Evolutionary conservation across 1,284 basidiomycete genomes (phyloP).

Genomic region (Singerocomus inundabilis): DNA sequence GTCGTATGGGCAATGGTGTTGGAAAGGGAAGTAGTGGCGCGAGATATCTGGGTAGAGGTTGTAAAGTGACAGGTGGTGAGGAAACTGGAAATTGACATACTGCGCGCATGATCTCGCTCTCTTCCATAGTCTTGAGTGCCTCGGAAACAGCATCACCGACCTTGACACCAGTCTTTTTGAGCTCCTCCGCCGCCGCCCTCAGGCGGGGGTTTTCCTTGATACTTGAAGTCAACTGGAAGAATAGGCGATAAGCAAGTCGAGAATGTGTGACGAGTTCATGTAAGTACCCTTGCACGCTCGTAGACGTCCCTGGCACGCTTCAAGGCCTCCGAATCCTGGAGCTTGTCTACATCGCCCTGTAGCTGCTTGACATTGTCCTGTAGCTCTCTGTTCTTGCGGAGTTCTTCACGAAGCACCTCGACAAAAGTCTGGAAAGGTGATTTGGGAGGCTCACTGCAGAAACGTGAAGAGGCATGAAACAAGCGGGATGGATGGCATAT

Average conservation of each 20-base stretch:
- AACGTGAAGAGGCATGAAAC: constrained; percentile 70
- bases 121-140: constrained; percentile 89
- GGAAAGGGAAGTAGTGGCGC: constrained; percentile 77
- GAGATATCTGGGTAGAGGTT: constrained; percentile 56
- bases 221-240: constrained; percentile 76
- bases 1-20: constrained; percentile 80
- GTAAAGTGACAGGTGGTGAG: background rate
- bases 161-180: constrained; percentile 86
- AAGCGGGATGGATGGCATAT: constrained; percentile 37
- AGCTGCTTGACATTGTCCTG: constrained; percentile 97
- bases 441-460: constrained; percentile 69
- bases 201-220: constrained; percentile 96
- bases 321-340: constrained; percentile 98
- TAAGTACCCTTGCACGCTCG: constrained; percentile 86
- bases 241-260: constrained; percentile 7
- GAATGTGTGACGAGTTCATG: background rate
- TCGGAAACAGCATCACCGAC: constrained; percentile 92
- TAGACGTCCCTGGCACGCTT: constrained; percentile 87
- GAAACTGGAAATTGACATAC: constrained; percentile 42
- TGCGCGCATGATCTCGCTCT: constrained; percentile 87
- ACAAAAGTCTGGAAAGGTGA: constrained; percentile 97
- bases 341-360: constrained; percentile 95
- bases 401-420: constrained; percentile 88
- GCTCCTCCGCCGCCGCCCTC: constrained; percentile 87
- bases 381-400: constrained; percentile 91